A percentile compares a stretch with the other conserved stretches of the same genome.
Evolutionary conservation across 495 filamentous ascomycete species (phyloP).

Genomic region (Daldinia decipiens): DNA sequence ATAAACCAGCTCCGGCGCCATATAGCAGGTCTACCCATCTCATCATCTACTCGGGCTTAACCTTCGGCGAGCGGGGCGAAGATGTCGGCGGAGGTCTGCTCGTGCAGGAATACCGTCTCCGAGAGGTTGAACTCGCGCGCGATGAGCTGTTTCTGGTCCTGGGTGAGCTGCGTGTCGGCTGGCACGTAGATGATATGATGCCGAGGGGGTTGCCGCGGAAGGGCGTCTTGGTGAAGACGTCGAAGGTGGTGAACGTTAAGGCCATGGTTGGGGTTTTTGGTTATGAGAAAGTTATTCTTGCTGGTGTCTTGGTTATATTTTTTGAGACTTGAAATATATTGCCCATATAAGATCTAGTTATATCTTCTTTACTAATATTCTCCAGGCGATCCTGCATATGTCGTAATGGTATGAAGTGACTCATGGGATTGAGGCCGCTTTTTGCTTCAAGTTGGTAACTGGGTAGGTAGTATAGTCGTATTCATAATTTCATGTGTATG

Average conservation of each 20-base stretch:
- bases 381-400: not conserved
- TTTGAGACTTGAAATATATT: too few species aligned
- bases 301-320: too few species aligned
- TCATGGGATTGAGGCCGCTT: not conserved
- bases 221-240: slow-evolving; percentile 69
- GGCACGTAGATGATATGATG: slow-evolving; percentile 68
- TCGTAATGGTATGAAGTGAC: not conserved
- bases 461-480: slow-evolving; percentile 5
- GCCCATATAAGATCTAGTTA: not conserved
- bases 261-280: slow-evolving; percentile 19
- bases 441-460: not conserved
- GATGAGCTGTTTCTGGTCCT: not conserved
- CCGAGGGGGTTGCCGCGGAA: slow-evolving; percentile 75
- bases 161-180: not conserved
- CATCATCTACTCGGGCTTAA: not conserved
- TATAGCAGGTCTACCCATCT: not conserved
- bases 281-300: not conserved
- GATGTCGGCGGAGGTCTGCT: slow-evolving; percentile 61
- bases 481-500: not conserved
- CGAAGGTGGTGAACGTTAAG: slow-evolving; percentile 65
- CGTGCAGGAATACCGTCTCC: slow-evolving; percentile 76
- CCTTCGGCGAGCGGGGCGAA: slow-evolving; percentile 65
- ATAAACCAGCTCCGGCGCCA: too few species aligned
- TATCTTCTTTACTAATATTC: not conserved
- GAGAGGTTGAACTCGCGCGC: not conserved